Evolutionary conservation across 2,329 filamentous ascomycete genomes (phyloP).

Genomic region (Sclerotinia borealis): DNA sequence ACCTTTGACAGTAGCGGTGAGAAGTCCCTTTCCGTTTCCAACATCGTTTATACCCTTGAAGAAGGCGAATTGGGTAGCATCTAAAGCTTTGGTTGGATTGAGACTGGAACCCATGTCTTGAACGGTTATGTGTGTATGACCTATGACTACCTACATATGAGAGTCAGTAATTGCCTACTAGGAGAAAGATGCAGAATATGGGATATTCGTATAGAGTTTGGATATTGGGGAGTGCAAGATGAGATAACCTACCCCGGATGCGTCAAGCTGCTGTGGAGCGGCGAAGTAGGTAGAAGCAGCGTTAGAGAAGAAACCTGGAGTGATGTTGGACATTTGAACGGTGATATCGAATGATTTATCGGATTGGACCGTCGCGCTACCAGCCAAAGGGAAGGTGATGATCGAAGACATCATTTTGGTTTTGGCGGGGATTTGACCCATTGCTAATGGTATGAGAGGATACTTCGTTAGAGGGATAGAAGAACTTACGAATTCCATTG

Average conservation of each 20-base stretch:
- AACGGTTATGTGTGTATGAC: slow-evolving; percentile 37
- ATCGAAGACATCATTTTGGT: slow-evolving; percentile 31
- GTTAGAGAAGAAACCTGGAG: slow-evolving; percentile 37
- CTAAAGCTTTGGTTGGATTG: slow-evolving; percentile 29
- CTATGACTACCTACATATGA: slow-evolving; percentile 28
- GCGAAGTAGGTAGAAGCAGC: slow-evolving; percentile 35
- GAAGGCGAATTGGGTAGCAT: slow-evolving; percentile 34
- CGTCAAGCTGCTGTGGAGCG: slow-evolving; percentile 32
- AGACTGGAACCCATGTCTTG: slow-evolving; percentile 34
- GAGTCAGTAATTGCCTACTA: background rate
- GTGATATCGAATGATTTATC: slow-evolving; percentile 32
- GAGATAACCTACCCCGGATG: background rate
- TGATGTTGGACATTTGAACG: slow-evolving; percentile 33
- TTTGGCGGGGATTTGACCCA: slow-evolving; percentile 32
- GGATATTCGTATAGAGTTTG: background rate
- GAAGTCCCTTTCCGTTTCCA: slow-evolving; percentile 36
- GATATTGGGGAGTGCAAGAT: background rate
- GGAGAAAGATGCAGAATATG: background rate
- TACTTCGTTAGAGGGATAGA: background rate
- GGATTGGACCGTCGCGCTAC: slow-evolving; percentile 17
- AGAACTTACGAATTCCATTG: slow-evolving; percentile 38
- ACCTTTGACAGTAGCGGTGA: slow-evolving; percentile 34
- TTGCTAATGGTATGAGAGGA: slow-evolving; percentile 19
- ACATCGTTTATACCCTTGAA: slow-evolving; percentile 40
- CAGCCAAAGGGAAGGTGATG: slow-evolving; percentile 26